A percentile compares a stretch with the other conserved stretches of the same genome.
phyloP scores from a whole-genome alignment of 306 rosid species.

The Herpetospermum pedunculosum region DNA sequence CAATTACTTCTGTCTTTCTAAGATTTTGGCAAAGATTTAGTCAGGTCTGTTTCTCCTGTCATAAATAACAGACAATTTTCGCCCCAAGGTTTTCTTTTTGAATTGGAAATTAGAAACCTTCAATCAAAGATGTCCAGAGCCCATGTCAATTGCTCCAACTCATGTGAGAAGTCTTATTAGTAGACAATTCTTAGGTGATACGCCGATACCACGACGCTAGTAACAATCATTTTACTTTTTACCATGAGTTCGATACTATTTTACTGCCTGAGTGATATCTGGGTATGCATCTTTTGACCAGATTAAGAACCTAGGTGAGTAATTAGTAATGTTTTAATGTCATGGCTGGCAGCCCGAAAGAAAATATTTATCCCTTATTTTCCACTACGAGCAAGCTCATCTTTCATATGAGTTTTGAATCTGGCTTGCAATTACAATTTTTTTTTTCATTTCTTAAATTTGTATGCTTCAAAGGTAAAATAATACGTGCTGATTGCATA shows the following conservation, averaged over 20 bases:
- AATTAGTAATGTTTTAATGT: neutral
- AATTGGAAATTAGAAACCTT: neutral
- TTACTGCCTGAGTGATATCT: neutral
- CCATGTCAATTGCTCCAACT: neutral
- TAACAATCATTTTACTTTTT: neutral
- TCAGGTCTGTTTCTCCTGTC: neutral
- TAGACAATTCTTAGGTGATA: neutral
- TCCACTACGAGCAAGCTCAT: neutral
- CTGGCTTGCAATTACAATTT: neutral
- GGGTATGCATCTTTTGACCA: neutral
- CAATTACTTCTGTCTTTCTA: neutral
- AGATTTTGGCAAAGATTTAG: neutral
- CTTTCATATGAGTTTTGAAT: neutral
- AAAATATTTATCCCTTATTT: neutral
- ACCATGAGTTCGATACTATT: neutral
- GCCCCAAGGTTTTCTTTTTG: neutral
- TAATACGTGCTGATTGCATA: neutral
- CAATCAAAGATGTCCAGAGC: neutral
- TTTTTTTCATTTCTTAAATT: neutral
- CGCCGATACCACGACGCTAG: neutral
- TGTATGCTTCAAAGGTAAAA: neutral
- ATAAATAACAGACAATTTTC: neutral
- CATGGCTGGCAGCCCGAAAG: neutral
- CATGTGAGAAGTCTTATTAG: neutral
- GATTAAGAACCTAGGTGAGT: neutral